Base-by-base conservation (phyloP, 768 basidiomycete genomes). In the Mycena galericulata region DNA sequence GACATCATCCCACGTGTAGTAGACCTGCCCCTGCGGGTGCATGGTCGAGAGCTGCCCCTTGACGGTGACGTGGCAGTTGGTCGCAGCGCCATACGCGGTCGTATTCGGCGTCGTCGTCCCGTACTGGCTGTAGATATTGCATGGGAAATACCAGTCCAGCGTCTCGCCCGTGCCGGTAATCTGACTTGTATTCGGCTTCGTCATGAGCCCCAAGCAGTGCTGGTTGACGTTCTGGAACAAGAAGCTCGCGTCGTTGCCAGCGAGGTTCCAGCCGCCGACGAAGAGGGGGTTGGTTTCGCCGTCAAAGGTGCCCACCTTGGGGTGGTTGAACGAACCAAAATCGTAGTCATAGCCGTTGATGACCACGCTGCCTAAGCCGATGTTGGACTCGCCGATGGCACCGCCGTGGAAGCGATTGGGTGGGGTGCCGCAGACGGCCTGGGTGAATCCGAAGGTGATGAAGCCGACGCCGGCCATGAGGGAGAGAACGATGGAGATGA, bases 401-500 rank as follows among this genome's bases (percentile, higher is more conserved):
- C 95, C 96, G 45, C 92, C 88, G 72, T 93, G 91, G 84, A 87
- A 97, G 18, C 96, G 90, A 68, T 92, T 89, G 41, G 93, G 87
- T 36, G 96, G 95, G 38, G 85, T 92, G 36, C 96, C 96, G 78
- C 98, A 99, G 46, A 99, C 98, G 60, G 90, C 82, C 75, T 95
- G 89, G 12, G 96, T 98, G 84, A 99, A 99, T 10, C 98, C 98
- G 81, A 99, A 99, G 14, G 98, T 99, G 77, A 99, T 85, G 88
- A 95, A 99, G 76, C 97, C 98, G 75, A 99, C 98, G 59, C 84
- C 88, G 20, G 94, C 93, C 97, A 99, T 98, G 69, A 96, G 87
- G n/a, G 79, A 6, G 18, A 87, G 77, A 75, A 97, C 95, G 79
- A 98, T 85, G 71, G 86, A 83, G 54, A 99, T 84, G 27, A 99